phyloP scores from a whole-genome alignment of 1,139 yeast species.

The Blastobotrys persicus region DNA sequence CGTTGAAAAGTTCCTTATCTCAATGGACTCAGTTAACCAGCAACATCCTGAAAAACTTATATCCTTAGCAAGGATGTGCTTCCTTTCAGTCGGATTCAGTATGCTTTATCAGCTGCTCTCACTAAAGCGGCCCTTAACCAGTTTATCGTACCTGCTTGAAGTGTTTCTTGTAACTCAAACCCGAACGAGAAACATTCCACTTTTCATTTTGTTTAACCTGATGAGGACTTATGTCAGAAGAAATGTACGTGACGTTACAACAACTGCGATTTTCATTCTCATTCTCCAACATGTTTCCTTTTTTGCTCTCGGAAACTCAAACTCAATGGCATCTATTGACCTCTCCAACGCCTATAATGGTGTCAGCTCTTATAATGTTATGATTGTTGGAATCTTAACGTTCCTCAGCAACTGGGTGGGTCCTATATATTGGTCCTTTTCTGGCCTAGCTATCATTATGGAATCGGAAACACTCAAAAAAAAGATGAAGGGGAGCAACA shows the following conservation, averaged over 20 bases:
- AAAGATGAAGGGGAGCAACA: conserved; percentile 1
- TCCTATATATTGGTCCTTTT: conserved; percentile 79
- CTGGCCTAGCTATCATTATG: conserved; percentile 47
- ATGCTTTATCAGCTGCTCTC: conserved; percentile 30
- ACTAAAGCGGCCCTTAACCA: conserved; percentile 39
- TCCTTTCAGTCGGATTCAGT: conserved; percentile 31
- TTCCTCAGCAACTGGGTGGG: conserved; percentile 82
- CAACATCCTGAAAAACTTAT: conserved; percentile 25
- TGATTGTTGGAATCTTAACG: conserved; percentile 75
- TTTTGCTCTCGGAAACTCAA: conserved; percentile 87
- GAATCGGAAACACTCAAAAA: conserved; percentile 33
- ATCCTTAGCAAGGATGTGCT: conserved; percentile 33
- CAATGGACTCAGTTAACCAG: conserved; percentile 16
- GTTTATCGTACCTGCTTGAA: conserved; percentile 47
- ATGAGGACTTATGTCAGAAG: conserved; percentile 27
- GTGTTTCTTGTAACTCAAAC: conserved; percentile 69
- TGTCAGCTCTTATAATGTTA: conserved; percentile 60
- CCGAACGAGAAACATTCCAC: conserved; percentile 63
- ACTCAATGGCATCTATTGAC: conserved; percentile 87
- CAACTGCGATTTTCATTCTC: conserved; percentile 30
- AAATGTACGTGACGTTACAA: conserved; percentile 23
- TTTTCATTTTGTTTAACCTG: conserved; percentile 53
- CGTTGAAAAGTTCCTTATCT: conserved; percentile 36
- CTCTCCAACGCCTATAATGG: conserved; percentile 93
- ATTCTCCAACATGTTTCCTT: conserved; percentile 71